Base-by-base conservation (phyloP, 179 eudicot species). In the Vitellaria paradoxa region DNA sequence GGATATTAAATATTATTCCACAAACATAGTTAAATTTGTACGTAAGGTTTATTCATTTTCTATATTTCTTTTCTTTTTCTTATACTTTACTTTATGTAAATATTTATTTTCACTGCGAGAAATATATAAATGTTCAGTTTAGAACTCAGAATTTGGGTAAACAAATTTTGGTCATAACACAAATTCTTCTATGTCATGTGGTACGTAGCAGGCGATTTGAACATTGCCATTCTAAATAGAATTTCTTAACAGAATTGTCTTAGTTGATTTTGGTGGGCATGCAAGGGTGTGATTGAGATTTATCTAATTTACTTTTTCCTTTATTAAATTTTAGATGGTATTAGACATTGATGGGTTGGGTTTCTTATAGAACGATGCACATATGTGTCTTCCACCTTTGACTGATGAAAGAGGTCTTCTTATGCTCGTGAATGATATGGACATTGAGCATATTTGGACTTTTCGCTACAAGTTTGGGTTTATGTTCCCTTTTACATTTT, bases 351-450 rank as follows among this genome's bases (percentile, higher is more conserved):
- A 76, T 76, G 72, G 30, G 21, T 17, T 21, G 50, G 50, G 40
- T 64, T 14, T 66, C 30, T 70, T 77, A 13, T 52, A 77, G 80
- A 69, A 18, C 3, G 11, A 17, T 47, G 80, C 80, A 12, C 60
- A 60, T 30, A 69, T 14, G 75, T 61, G 45, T 50, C 62, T 77
- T 56, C 80, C 80, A 4, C 15, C 20, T 49, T 61, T 77, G 60
- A 47, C 75, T 70, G 75, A 69, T 17, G 62, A 47, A 49, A 62
- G 70, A 20, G 62, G 69, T 37, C 20, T 70, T 77, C 47, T 77
- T 62, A 7, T 77, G 20, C 24, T 47, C 68, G 60, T 77, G 80
- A 69, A 69, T 70, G 80, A 77, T 61, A 69, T 77, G 75, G 61
- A 77, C 20, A 40, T 57, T 17, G 18, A 18, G 26, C 47, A 15